A percentile compares a stretch with the other conserved stretches of the same genome.
phyloP scores from a whole-genome alignment of 805 yeast genomes.

The Nakazawaea wyomingensis region DNA sequence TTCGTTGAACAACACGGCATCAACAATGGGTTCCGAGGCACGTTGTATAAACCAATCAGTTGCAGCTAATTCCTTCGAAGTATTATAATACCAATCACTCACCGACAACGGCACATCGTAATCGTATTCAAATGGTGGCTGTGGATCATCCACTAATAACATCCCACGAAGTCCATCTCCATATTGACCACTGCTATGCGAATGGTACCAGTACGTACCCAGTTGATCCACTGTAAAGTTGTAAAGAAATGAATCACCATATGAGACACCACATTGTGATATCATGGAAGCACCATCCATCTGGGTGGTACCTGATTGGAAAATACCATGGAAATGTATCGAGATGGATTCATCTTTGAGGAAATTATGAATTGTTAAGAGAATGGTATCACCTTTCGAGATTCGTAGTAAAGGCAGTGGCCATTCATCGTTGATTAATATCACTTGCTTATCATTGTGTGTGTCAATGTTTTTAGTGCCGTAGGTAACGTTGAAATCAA shows the following conservation, averaged over 20 bases:
- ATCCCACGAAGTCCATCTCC: conserved; percentile 41
- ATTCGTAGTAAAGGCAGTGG: conserved; percentile 37
- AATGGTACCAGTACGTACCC: conserved; percentile 41
- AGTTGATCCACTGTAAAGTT: conserved; percentile 34
- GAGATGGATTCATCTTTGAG: conserved; percentile 30
- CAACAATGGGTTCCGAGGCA: conserved; percentile 48
- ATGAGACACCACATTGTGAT: conserved; percentile 41
- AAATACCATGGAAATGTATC: conserved; percentile 42
- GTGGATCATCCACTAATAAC: conserved; percentile 34
- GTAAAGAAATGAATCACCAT: conserved; percentile 32
- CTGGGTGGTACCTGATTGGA: conserved; percentile 28
- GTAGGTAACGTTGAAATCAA: conserved; percentile 20
- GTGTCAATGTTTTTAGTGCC: conserved; percentile 54
- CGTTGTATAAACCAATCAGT: conserved; percentile 30
- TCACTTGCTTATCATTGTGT: conserved; percentile 27
- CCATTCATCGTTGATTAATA: conserved; percentile 52
- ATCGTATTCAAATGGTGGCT: conserved; percentile 32
- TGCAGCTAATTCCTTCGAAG: conserved; percentile 29
- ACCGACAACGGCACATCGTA: conserved; percentile 38
- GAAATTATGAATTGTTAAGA: conserved; percentile 29
- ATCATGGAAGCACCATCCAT: conserved; percentile 44
- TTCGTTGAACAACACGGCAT: conserved; percentile 42
- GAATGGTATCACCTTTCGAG: conserved; percentile 34
- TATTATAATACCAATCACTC: conserved; percentile 44
- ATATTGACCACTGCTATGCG: conserved; percentile 39